Conservation (phyloP, 108 stramenopile genomes). For the Skeletonema marinoi region DNA sequence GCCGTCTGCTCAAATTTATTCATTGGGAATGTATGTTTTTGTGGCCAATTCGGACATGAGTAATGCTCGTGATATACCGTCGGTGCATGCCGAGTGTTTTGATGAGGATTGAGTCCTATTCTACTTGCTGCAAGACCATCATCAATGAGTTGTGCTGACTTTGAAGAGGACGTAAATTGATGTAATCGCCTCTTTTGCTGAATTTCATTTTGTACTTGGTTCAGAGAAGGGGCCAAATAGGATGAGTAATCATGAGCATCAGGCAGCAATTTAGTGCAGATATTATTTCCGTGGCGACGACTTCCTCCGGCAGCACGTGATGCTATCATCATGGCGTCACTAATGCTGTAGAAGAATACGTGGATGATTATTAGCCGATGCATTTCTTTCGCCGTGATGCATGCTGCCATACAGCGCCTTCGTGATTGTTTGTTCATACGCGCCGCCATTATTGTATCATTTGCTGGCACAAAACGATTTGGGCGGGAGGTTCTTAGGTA, state of each 20-base stretch:
- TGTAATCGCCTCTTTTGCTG: not conserved
- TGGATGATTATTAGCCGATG: not conserved
- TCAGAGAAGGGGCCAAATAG: constrained; percentile 15
- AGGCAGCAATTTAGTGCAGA: not conserved
- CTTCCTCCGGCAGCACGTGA: not conserved
- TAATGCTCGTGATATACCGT: constrained; percentile 78
- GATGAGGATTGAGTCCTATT: constrained; percentile 54
- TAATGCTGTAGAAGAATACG: not conserved
- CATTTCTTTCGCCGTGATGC: not conserved
- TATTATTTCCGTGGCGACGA: not conserved
- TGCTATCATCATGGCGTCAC: not conserved
- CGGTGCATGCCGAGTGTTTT: constrained; percentile 65
- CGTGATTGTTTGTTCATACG: too few relatives aligned
- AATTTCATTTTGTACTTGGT: constrained; percentile 5
- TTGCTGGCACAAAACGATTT: too few relatives aligned
- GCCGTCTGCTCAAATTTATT: constrained; percentile 60
- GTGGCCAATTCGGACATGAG: constrained; percentile 68
- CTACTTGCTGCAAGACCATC: constrained; percentile 46
- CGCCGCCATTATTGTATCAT: too few relatives aligned
- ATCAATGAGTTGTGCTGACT: not conserved
- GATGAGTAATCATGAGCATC: not conserved
- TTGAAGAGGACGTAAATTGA: not conserved
- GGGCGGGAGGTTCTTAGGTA: too few relatives aligned
- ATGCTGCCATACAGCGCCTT: too few relatives aligned
- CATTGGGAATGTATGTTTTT: constrained; percentile 72